Conservation (phyloP, 2,329 filamentous ascomycete genomes). For the Myriosclerotinia scirpicola region DNA sequence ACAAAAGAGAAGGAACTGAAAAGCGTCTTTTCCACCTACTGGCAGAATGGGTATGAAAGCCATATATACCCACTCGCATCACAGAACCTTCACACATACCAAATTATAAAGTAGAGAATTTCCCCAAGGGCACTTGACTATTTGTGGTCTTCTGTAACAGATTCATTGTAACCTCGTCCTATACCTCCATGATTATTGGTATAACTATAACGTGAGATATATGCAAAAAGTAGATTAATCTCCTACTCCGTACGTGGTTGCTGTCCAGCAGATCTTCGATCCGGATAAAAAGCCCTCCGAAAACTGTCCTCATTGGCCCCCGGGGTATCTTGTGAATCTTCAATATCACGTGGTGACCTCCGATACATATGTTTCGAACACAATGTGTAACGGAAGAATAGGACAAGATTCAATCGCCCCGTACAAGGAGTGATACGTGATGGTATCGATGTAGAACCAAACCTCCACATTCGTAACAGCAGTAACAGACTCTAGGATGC, state of each 20-base stretch:
- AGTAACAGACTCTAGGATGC: not conserved
- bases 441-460: not conserved
- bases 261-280: conserved; percentile 2
- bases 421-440: not conserved
- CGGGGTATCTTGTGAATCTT: not conserved
- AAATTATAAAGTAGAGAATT: not conserved
- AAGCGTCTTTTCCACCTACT: not conserved
- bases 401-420: conserved; percentile 4
- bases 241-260: not conserved
- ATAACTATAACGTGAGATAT: not conserved
- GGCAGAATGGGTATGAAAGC: no score
- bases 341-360: conserved; percentile 5
- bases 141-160: not conserved
- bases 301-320: not conserved
- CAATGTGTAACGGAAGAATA: conserved; percentile 6
- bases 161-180: not conserved
- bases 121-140: not conserved
- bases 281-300: not conserved
- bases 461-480: not conserved
- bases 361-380: conserved; percentile 4
- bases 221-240: not conserved
- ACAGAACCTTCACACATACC: not conserved
- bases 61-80: not conserved
- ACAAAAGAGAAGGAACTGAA: not conserved
- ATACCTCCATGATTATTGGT: not conserved